These are phyloP conservation scores for Penicillium macrosclerotiorum DNA, from an alignment of 495 filamentous ascomycete genomes.

Conservation along the genomic window DNA sequence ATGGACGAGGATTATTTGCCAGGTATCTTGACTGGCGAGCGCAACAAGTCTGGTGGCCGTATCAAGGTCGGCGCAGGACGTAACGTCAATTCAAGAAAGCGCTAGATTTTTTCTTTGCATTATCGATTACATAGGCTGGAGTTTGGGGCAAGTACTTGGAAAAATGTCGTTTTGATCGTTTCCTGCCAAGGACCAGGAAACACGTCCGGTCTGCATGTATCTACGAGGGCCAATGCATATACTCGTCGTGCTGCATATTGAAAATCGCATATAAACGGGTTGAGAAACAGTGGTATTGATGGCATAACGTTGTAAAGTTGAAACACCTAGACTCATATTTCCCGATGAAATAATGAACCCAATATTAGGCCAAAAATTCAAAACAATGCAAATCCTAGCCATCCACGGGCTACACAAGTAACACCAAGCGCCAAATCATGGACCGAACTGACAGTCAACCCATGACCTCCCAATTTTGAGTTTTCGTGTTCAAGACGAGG, in stretches of 20 bases:
- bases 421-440: conserved; percentile 47
- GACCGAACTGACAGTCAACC: conserved; percentile 30
- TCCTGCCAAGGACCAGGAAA: conserved; percentile 7
- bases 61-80: conserved; percentile 81
- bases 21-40: conserved; percentile 77
- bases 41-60: conserved; percentile 58
- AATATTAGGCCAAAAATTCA: conserved; percentile 7
- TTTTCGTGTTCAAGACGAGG: conserved; percentile 26
- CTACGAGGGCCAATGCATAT: conserved; percentile 13
- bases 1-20: conserved; percentile 97
- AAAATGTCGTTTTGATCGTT: conserved; percentile 29
- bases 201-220: neutral
- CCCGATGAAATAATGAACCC: conserved; percentile 1
- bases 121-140: conserved; percentile 30
- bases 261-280: neutral
- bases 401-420: conserved; percentile 34
- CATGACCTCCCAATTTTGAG: conserved; percentile 22
- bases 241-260: conserved; percentile 4
- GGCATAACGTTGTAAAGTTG: conserved; percentile 7
- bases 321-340: conserved; percentile 1
- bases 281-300: conserved; percentile 11
- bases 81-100: conserved; percentile 81
- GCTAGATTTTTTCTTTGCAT: conserved; percentile 35
- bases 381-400: conserved; percentile 26
- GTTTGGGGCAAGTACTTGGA: conserved; percentile 32